These are phyloP conservation scores for Vaccinium vitisidaea DNA, from an alignment of 148 eudicot genomes.

Conservation along the genomic window DNA sequence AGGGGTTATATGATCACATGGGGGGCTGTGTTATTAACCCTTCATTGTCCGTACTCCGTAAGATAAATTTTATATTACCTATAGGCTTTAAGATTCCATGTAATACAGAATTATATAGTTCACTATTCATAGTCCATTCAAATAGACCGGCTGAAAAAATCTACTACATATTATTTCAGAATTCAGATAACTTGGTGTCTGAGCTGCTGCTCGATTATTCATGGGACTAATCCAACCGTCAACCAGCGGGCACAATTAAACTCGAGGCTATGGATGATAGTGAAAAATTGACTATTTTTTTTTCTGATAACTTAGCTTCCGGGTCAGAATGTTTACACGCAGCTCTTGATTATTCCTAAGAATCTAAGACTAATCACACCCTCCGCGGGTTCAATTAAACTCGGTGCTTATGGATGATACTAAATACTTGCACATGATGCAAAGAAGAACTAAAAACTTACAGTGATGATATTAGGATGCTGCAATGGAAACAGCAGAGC, in stretches of 20 bases:
- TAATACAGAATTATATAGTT: background rate
- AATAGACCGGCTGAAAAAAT: background rate
- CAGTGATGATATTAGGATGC: slow-evolving; percentile 90
- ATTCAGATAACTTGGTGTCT: no score
- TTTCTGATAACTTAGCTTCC: no score
- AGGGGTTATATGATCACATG: background rate
- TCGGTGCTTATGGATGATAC: background rate
- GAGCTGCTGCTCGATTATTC: no score
- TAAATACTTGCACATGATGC: background rate
- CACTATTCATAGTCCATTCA: background rate
- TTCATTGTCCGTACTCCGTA: background rate
- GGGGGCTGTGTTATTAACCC: background rate
- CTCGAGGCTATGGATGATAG: no score
- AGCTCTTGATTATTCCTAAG: no score
- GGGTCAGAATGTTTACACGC: no score
- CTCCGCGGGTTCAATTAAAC: no score
- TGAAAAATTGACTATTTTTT: no score
- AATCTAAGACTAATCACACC: no score
- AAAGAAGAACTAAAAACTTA: slow-evolving; percentile 26
- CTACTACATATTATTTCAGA: background rate
- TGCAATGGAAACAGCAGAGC: slow-evolving; percentile 57
- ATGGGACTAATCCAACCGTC: no score
- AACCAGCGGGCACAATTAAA: no score
- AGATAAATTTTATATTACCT: background rate
- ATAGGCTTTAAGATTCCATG: background rate